Evolutionary conservation across 1,284 basidiomycete genomes (phyloP), one percentile per base, ranked within the genome.

Genomic region (Papiliotrema laurentii): DNA sequence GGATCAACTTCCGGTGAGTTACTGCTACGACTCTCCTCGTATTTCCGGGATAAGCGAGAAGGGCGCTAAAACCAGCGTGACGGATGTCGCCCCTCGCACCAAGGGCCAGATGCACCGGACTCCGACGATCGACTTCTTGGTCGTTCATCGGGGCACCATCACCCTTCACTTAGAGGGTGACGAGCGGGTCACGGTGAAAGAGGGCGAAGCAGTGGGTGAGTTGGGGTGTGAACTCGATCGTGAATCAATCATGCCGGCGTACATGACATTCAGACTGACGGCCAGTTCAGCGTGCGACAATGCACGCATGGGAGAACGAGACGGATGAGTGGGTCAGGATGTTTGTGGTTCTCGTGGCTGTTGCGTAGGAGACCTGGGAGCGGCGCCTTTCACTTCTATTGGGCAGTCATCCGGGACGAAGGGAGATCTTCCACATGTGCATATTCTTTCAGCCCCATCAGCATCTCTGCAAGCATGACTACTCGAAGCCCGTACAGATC

Each of bases 281-380:
- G 6, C 10, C 42, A 53, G 51, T 53, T 4, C 51, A 53, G 28
- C 18, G 47, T 2, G 51, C 43, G 4, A 53, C 51, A 14, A 27
- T 28, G 4, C 51, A 53, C 24, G 51, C 51, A 5, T 53, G 51
- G 51, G 47, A 49, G 51, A 53, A 53, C 22, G 43, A 45, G 25
- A 49, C 35, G 25, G 47, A 49, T 21, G 47, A 53, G 19, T 53
- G 51, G 51, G 47, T 45, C 7, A 39, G 51, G 47, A 53, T 53
- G 51, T 53, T 49, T 31, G 47, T 53, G 9, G 51, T 53, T 19
- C 47, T 53, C 21, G 3, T 54, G 16, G 40, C 40, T n/a, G n/a
- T n/a, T n/a, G n/a, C n/a, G n/a, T n/a, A n/a, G n/a, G n/a, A n/a
- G n/a, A n/a, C n/a, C n/a, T n/a, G n/a, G n/a, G n/a, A n/a, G n/a